Evolutionary conservation across 129 eudicot genomes (phyloP).

Genomic region (Flaveria linearis): DNA sequence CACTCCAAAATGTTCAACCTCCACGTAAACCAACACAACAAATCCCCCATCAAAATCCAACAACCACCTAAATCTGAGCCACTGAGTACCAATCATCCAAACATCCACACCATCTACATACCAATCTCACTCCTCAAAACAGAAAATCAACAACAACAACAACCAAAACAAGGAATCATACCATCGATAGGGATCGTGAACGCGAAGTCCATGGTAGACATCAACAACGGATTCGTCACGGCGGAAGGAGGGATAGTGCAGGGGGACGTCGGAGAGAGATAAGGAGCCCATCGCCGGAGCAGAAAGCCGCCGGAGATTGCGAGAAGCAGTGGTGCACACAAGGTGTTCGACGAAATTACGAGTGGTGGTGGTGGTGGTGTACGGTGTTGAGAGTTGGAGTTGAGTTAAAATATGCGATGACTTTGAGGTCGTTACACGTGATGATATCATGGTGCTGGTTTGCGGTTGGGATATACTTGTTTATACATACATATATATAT

Average conservation of each 20-base stretch:
- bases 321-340: conserved; percentile 4
- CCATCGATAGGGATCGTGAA: conserved; percentile 97
- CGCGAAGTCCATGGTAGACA: conserved; percentile 71
- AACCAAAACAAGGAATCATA: conserved; percentile 8
- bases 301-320: conserved; percentile 24
- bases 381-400: conserved; percentile 17
- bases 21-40: conserved; percentile 1
- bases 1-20: background rate
- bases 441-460: conserved; percentile 4
- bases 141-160: background rate
- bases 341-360: conserved; percentile 35
- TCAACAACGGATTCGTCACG: conserved; percentile 90
- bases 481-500: too few relatives aligned
- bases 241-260: conserved; percentile 62
- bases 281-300: conserved; percentile 63
- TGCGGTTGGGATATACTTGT: background rate
- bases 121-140: background rate
- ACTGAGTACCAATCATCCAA: background rate
- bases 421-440: conserved; percentile 33
- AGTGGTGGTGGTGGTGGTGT: background rate
- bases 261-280: conserved; percentile 38
- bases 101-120: background rate
- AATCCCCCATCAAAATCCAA: background rate
- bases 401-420: conserved; percentile 28
- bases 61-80: background rate